Evolutionary conservation across 768 basidiomycete genomes (phyloP), one percentile per base, ranked within the genome.

Genomic region (Lactarius quietus): DNA sequence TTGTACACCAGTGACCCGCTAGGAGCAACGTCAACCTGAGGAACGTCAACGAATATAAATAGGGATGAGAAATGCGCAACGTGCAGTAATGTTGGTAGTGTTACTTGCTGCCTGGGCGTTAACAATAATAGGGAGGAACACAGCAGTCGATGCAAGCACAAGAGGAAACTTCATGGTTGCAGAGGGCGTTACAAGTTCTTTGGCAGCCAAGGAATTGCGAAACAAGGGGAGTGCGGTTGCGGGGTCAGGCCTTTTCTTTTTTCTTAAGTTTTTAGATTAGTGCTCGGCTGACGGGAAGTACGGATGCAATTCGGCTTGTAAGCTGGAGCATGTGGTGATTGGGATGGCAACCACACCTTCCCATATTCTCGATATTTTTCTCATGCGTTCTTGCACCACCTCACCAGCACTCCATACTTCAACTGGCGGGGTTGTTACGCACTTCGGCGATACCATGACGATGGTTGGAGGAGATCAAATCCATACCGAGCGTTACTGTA

Each of bases 21-120:
- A 52, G 76, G 65, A 6, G 74, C 77, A 36, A 85, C 85, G 52
- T 83, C 70, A 65, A 85, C 71, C 81, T 84, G 61, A 33, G 35
- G 36, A 9, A 15, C 36, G 28, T 60, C 53, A n/a, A 48, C 23
- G 20, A 41, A 26, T n/a, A 31, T 6, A 28, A 15, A 31, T 18
- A n/a, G 35, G 12, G n/a, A 56, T 6, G 7, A 28, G 4, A 39
- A 17, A 35, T 15, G 36, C 15, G 29, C 9, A 28, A 36, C 31
- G 23, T 6, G 71, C 73, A 45, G 68, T 72, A 17, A 74, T 43
- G 41, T 59, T 61, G 6, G 29, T 65, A 18, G 64, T 18, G 20
- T 57, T 69, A 59, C 68, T 68, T 29, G 73, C 29, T 7, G 66
- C 68, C 68, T 83, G 83, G 10, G 81, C 81, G 58, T 71, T 73